phyloP scores from a whole-genome alignment of 2,329 filamentous ascomycete genomes.

The Mariannaea sp. region DNA sequence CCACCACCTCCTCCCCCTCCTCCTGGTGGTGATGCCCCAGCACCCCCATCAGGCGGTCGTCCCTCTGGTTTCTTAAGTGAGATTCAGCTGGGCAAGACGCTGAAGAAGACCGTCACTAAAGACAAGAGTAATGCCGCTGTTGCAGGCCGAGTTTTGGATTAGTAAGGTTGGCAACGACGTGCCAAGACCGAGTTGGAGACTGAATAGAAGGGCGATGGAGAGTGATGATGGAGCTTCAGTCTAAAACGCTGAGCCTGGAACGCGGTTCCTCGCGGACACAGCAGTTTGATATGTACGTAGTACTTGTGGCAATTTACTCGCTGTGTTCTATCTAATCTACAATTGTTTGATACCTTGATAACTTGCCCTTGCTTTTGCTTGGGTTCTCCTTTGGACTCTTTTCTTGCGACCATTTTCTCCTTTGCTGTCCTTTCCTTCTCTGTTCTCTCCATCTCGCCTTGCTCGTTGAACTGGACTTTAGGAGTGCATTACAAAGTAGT shows the following conservation, averaged over 20 bases:
- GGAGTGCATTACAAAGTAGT: too few relatives aligned
- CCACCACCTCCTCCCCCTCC: constrained; percentile 52
- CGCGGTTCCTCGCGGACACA: constrained; percentile 15
- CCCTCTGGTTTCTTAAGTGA: constrained; percentile 74
- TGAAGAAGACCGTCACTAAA: constrained; percentile 89
- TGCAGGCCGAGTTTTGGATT: constrained; percentile 75
- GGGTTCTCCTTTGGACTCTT: not conserved
- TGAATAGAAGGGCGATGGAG: constrained; percentile 4
- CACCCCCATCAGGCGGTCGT: constrained; percentile 55
- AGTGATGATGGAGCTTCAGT: constrained; percentile 16
- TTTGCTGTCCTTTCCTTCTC: too few relatives aligned
- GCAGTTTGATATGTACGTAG: constrained; percentile 21
- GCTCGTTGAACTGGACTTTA: too few relatives aligned
- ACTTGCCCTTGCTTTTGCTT: constrained; percentile 1
- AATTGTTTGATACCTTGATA: not conserved
- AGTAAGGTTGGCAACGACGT: constrained; percentile 25
- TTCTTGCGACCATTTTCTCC: not conserved
- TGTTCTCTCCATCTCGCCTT: too few relatives aligned
- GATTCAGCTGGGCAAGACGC: constrained; percentile 76
- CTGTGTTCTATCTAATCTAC: constrained; percentile 3
- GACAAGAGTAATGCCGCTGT: constrained; percentile 76
- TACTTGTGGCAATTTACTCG: constrained; percentile 18
- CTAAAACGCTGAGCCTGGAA: constrained; percentile 23
- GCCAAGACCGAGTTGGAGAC: constrained; percentile 5
- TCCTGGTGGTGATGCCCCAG: constrained; percentile 49